These are phyloP conservation scores for Peniophora sp. DNA, from an alignment of 1,284 basidiomycete species.

Conservation along the genomic window DNA sequence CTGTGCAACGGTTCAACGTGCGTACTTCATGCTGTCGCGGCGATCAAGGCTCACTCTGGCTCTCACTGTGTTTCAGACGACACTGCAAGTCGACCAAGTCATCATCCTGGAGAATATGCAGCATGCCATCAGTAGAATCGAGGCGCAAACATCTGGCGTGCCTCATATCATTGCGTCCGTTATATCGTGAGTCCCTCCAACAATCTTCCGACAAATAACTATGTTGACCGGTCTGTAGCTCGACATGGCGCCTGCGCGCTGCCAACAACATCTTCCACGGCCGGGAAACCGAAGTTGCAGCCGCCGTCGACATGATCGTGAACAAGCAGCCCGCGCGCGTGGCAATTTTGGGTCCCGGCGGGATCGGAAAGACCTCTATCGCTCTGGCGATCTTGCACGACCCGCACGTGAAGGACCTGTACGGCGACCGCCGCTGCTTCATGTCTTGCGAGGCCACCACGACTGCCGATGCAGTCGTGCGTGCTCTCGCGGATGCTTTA, in stretches of 20 bases:
- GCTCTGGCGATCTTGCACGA: slow-evolving; percentile 20
- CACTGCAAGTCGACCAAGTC: too few relatives aligned
- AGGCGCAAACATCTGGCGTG: too few relatives aligned
- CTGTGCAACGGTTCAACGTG: too few relatives aligned
- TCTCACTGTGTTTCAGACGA: too few relatives aligned
- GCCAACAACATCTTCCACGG: not conserved
- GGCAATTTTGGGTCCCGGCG: slow-evolving; percentile 23
- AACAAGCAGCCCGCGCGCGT: slow-evolving; percentile 5
- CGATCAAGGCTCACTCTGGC: too few relatives aligned
- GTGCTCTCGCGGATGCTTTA: slow-evolving; percentile 11
- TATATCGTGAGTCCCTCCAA: not conserved
- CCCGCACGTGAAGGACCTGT: slow-evolving; percentile 9
- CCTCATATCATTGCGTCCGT: not conserved
- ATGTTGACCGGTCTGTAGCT: not conserved
- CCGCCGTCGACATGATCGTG: not conserved
- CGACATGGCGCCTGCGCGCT: not conserved
- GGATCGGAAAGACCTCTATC: slow-evolving; percentile 28
- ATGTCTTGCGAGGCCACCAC: slow-evolving; percentile 19
- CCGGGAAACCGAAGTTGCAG: not conserved
- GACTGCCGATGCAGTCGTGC: slow-evolving; percentile 13
- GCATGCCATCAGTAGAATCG: not conserved
- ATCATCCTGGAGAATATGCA: too few relatives aligned
- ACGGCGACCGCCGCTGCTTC: slow-evolving; percentile 15
- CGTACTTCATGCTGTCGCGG: too few relatives aligned
- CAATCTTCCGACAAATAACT: not conserved